Evolutionary conservation across 2,329 filamentous ascomycete genomes (phyloP), one percentile per base, ranked within the genome.

Genomic region (Lachnellula occidentalis): DNA sequence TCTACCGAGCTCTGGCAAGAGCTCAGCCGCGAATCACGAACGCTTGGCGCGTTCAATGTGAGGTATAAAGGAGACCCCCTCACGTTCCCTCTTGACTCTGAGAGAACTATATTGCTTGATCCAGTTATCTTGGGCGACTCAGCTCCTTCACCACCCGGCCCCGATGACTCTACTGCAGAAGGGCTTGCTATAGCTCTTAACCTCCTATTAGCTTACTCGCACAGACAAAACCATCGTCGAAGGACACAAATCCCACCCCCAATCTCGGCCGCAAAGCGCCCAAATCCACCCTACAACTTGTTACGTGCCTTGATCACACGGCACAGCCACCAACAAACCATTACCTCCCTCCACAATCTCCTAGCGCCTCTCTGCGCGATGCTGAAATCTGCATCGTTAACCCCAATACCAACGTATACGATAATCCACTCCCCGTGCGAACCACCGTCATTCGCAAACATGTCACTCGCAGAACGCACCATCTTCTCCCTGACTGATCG

Each of bases 1-100:
- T 84, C 88, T 27, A 86, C 92, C 66, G 94, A 99, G 68, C 74
- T 99, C 1, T 96, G 91, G 79, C 85, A 95, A 63, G 94, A 99
- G 71, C 77, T 97, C 56, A 85, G 86, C 50, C 81, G 90, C 17
- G 94, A 99, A 71, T 85, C 88, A 0, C 86, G 91, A 15, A 78
- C 79, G 0, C 75, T 96, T 21, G 78, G 86, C 3, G 83, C 85
- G 11, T 85, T 88, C 57, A 82, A 86, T 9, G 85, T 96, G 12
- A 79, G 78, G 24, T 79, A 85, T 14, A 78, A 82, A 36, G 82
- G 79, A 14, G 74, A 80, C 24, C 72, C 76, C 3, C 76, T 90
- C 42, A 74, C 76, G 9, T 82, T 83, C 63, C 73, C 77, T 3
- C 69, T 82, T 1, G 75, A 78, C n/a, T 64, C 75, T 1, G 70